Base-by-base conservation (phyloP, 1,139 yeast genomes). In the Hansenula sp. region DNA sequence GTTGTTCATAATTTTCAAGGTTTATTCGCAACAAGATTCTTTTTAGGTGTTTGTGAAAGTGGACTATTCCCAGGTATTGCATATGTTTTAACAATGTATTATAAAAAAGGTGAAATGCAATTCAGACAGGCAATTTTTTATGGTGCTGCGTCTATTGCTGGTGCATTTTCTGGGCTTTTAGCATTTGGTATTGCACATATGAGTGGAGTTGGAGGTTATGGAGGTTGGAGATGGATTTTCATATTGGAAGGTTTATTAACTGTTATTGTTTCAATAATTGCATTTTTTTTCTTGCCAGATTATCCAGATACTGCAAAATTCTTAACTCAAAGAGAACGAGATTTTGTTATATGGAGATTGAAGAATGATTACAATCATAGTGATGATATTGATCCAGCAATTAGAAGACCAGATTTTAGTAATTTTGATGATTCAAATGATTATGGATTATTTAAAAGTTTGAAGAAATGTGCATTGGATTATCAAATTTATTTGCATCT, bases 151-250 rank as follows among this genome's bases (percentile, higher is more conserved):
- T 66, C 72, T 41, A 66, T 75, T 49, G 71, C 79, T 25, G 75
- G 77, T 48, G 81, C 81, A 1, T 76, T 76, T 52, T 63, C 76
- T 39, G 81, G 81, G 15, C 62, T 77, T 36, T 63, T 77, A 31
- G 67, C 72, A 1, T 66, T 60, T 41, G 73, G 70, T 24, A 60
- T 67, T 36, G 60, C 60, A 21, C 60, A 63, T 41, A 60, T 67
- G 63, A 54, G 55, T 43, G 68, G 68, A 31, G 57, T 59, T 36
- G 66, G 67, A 15, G 89, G 88, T 2, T 61, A 77, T 33, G 74
- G 72, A 9, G 81, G 89, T 29, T 85, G 94, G 93, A 76, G 82
- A 61, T 85, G 93, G 93, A 76, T 84, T 62, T 85, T 82, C 57
- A 76, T 85, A 43, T 72, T 85, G 43, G 89, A 84, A 60, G 88